phyloP scores from a whole-genome alignment of 768 basidiomycete genomes.

The Astraeus odoratus region DNA sequence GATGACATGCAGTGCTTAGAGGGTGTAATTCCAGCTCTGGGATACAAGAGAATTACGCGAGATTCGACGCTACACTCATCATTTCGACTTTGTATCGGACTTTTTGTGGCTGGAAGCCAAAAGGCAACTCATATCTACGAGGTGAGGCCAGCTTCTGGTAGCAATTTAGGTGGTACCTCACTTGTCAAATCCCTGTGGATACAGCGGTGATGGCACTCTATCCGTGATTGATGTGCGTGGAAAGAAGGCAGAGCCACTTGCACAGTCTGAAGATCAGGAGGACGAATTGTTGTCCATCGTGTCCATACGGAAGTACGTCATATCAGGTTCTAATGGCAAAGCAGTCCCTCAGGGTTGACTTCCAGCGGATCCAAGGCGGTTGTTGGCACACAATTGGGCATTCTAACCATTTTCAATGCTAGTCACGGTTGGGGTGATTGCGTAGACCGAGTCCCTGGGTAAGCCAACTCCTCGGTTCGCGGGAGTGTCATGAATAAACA shows the following conservation, averaged over 20 bases:
- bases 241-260: slow-evolving; percentile 68
- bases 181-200: slow-evolving; percentile 1
- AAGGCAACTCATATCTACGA: slow-evolving; percentile 80
- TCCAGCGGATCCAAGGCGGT: slow-evolving; percentile 69
- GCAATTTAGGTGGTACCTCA: neutral
- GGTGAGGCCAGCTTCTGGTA: slow-evolving; percentile 39
- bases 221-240: slow-evolving; percentile 89
- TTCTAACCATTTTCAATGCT: slow-evolving; percentile 85
- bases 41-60: slow-evolving; percentile 68
- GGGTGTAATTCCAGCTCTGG: slow-evolving; percentile 70
- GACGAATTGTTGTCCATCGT: slow-evolving; percentile 87
- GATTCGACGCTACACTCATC: slow-evolving; percentile 69
- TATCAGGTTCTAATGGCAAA: neutral
- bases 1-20: neutral
- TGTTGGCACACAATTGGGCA: slow-evolving; percentile 86
- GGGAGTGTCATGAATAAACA: slow-evolving; percentile 7
- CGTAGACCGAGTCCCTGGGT: slow-evolving; percentile 87
- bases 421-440: slow-evolving; percentile 87
- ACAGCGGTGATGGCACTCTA: slow-evolving; percentile 86
- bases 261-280: slow-evolving; percentile 92
- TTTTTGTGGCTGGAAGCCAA: slow-evolving; percentile 83
- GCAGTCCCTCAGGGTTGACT: neutral
- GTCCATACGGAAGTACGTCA: slow-evolving; percentile 71
- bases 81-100: slow-evolving; percentile 93
- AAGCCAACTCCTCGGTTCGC: slow-evolving; percentile 17